These are phyloP conservation scores for Paramecium sonneborni DNA, from an alignment of 73 alveolate species.

Conservation along the genomic window DNA sequence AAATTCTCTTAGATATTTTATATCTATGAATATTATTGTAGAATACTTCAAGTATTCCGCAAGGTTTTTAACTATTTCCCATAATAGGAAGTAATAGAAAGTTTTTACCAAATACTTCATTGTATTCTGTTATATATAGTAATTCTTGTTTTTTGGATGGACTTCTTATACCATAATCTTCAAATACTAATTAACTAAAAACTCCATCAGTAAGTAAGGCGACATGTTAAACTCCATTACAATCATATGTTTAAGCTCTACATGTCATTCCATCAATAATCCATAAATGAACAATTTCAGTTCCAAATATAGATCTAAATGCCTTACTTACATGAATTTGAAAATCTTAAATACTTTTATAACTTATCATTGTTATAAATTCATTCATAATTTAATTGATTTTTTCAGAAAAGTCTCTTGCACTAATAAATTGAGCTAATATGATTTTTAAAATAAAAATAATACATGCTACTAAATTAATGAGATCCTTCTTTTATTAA, in stretches of 20 bases:
- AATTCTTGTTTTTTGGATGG: constrained; percentile 27
- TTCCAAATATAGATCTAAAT: not conserved
- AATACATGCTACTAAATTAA: constrained; percentile 27
- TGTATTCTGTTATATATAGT: constrained; percentile 11
- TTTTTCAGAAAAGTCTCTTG: constrained; percentile 48
- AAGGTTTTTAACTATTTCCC: constrained; percentile 19
- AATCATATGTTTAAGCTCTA: constrained; percentile 41
- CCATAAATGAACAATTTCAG: constrained; percentile 32
- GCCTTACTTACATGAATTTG: constrained; percentile 39
- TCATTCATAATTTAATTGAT: constrained; percentile 35
- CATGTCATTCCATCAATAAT: constrained; percentile 52
- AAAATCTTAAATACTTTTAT: not conserved
- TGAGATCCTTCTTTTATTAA: constrained; percentile 10
- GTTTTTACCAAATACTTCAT: constrained; percentile 22
- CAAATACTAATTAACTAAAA: constrained; percentile 27
- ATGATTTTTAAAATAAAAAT: not conserved
- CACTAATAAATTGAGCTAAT: not conserved
- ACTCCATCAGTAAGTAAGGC: constrained; percentile 38
- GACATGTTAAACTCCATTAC: constrained; percentile 2
- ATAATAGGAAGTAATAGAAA: constrained; percentile 11
- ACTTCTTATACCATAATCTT: not conserved
- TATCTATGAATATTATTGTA: not conserved
- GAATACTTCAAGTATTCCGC: constrained; percentile 25
- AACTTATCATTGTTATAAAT: constrained; percentile 30
- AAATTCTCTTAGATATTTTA: constrained; percentile 17